A percentile compares a stretch with the other conserved stretches of the same genome.
These are phyloP conservation scores for Arbutus unedo DNA, from an alignment of 148 eudicot genomes.

Conservation along the genomic window DNA sequence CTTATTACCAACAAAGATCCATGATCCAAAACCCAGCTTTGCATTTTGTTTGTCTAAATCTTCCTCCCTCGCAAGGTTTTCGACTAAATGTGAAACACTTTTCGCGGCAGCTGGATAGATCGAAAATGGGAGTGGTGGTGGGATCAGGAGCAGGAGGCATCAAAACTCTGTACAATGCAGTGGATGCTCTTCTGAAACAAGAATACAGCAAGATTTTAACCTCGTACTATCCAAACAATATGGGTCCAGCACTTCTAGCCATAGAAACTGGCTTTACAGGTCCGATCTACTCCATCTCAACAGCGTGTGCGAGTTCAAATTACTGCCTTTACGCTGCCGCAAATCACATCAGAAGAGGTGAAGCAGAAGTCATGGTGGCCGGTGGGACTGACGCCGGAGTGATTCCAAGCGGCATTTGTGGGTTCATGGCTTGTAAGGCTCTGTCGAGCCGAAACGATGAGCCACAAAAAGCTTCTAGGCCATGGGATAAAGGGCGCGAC, in stretches of 20 bases:
- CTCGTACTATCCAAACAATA: constrained; percentile 11
- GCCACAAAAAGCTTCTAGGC: constrained; percentile 30
- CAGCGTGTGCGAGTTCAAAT: constrained; percentile 32
- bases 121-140: constrained; percentile 22
- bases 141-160: constrained; percentile 31
- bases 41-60: background rate
- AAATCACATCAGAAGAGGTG: constrained; percentile 29
- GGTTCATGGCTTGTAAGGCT: constrained; percentile 28
- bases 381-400: constrained; percentile 31
- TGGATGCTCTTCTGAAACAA: background rate
- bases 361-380: constrained; percentile 25
- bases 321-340: constrained; percentile 28
- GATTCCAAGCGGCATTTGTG: constrained; percentile 19
- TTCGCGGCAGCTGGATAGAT: constrained; percentile 20
- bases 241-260: constrained; percentile 25
- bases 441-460: constrained; percentile 27
- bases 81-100: background rate
- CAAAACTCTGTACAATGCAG: background rate
- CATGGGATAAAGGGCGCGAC: constrained; percentile 34
- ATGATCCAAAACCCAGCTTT: background rate
- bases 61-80: background rate
- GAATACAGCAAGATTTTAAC: constrained; percentile 16
- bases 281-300: constrained; percentile 27
- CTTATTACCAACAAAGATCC: background rate
- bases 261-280: constrained; percentile 31